Percentiles rank a stretch among this genome's conserved stretches.
These are phyloP conservation scores for Monosporozyma servazzii DNA, from an alignment of 805 yeast species.

Conservation along the genomic window DNA sequence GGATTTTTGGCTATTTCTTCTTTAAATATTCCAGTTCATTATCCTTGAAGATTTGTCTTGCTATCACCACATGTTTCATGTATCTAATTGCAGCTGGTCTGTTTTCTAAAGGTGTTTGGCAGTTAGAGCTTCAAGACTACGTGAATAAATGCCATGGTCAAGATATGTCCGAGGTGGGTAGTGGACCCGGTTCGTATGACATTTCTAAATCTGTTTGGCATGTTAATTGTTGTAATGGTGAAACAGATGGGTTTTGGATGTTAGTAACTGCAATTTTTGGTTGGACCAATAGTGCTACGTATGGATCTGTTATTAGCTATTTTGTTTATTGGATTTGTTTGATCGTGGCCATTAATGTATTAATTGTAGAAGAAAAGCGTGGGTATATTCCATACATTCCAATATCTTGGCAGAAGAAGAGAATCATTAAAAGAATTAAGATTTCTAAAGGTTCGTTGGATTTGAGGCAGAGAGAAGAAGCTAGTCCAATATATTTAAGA, in stretches of 20 bases:
- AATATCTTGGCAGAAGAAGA: conserved; percentile 45
- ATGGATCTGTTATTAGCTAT: conserved; percentile 73
- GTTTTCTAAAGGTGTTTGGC: conserved; percentile 84
- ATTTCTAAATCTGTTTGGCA: conserved; percentile 79
- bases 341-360: conserved; percentile 35
- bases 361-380: conserved; percentile 45
- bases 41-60: conserved; percentile 65
- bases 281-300: conserved; percentile 92
- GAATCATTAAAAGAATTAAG: conserved; percentile 35
- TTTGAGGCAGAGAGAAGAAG: conserved; percentile 8
- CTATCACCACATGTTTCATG: conserved; percentile 67
- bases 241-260: conserved; percentile 92
- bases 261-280: conserved; percentile 79
- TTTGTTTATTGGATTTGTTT: conserved; percentile 56
- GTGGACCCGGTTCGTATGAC: conserved; percentile 91
- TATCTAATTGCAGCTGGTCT: conserved; percentile 83
- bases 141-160: conserved; percentile 68
- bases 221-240: conserved; percentile 89
- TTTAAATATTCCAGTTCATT: conserved; percentile 74
- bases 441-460: conserved; percentile 24
- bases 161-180: conserved; percentile 81
- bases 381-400: conserved; percentile 61
- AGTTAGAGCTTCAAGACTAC: conserved; percentile 68
- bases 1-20: conserved; percentile 52
- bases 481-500: not conserved